Base-by-base conservation (phyloP, 2,329 filamentous ascomycete genomes). In the Cryphonectria carpinicola region DNA sequence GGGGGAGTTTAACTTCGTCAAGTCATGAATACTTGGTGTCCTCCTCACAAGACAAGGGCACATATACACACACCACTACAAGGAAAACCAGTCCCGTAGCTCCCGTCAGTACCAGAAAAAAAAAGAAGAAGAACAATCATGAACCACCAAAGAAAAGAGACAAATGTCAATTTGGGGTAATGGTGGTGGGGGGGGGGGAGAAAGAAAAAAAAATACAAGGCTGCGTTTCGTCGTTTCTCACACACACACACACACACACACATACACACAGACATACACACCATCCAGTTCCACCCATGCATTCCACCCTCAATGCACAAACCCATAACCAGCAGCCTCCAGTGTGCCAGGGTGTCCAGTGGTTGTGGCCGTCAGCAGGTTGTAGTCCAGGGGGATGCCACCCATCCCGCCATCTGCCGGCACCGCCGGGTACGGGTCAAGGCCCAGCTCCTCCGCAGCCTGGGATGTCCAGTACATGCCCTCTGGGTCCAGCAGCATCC, bases 401-500 rank as follows among this genome's bases (percentile, higher is more conserved):
- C 4, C 46, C 75, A 81, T 77, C 74, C 80, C 78, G 43, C 78
- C 76, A 13, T 81, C 79, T 7, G 46, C 6, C 69, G 78, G 77
- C 65, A 78, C 76, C 35, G 74, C 74, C 39, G 71, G 54, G 66
- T 79, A 79, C 60, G 75, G 71, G 43, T 71, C 54, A 35, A 73
- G 73, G 49, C 70, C 73, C n/a, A 74, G 66, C 14, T 75, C 80
- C 64, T 84, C 83, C 11, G 82, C 46, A 19, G 46, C 79, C 41
- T 82, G 76, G 66, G 80, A 80, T 22, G 82, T 80, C 86, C 86
- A 88, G 75, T 83, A 82, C 85, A 87, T 87, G 71, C 85, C 86
- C 74, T 88, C 86, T 11, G 88, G 78, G 76, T 88, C 86, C 85
- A 86, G 88, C 14, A 88, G 79, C 68, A 72, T 61, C 11, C 84